These are phyloP conservation scores for Phytopythium cucurbitacearum DNA, from an alignment of 352 stramenopile species.

Conservation along the genomic window DNA sequence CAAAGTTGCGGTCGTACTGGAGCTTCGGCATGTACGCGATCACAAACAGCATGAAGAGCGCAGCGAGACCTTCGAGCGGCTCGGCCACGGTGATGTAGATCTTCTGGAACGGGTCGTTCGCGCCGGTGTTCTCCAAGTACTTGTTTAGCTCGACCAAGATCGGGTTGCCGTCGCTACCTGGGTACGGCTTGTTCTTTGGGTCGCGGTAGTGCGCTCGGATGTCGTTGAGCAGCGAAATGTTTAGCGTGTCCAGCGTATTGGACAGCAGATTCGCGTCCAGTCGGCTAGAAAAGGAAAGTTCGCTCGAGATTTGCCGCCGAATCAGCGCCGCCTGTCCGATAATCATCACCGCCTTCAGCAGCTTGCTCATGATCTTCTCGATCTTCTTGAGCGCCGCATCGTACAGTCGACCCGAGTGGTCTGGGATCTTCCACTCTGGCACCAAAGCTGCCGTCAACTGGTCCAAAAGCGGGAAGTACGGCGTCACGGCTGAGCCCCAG, in stretches of 20 bases:
- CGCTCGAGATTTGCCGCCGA: constrained; percentile 88
- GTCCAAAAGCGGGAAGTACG: constrained; percentile 88
- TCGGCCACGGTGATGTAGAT: constrained; percentile 93
- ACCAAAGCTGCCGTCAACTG: constrained; percentile 80
- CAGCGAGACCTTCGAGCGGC: constrained; percentile 87
- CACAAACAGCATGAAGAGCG: constrained; percentile 91
- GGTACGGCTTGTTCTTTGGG: constrained; percentile 79
- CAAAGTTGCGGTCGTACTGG: constrained; percentile 90
- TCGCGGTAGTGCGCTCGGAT: constrained; percentile 85
- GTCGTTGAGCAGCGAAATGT: constrained; percentile 87
- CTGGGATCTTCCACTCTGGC: constrained; percentile 87
- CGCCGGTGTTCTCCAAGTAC: constrained; percentile 89
- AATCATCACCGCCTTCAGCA: constrained; percentile 91
- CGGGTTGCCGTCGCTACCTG: constrained; percentile 67
- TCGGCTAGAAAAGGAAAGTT: constrained; percentile 88
- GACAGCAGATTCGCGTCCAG: constrained; percentile 91
- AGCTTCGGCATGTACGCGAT: constrained; percentile 92
- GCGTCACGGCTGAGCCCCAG: constrained; percentile 85
- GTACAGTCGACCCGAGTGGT: constrained; percentile 86
- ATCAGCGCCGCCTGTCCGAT: constrained; percentile 94
- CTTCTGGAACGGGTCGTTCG: constrained; percentile 92
- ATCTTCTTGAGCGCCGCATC: constrained; percentile 89
- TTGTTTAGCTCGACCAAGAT: constrained; percentile 90
- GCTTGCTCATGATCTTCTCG: constrained; percentile 92
- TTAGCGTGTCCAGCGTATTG: constrained; percentile 86